A percentile compares a stretch with the other conserved stretches of the same genome.
Conservation (phyloP, 257 asterid genomes). For the Henckelia pumila region DNA sequence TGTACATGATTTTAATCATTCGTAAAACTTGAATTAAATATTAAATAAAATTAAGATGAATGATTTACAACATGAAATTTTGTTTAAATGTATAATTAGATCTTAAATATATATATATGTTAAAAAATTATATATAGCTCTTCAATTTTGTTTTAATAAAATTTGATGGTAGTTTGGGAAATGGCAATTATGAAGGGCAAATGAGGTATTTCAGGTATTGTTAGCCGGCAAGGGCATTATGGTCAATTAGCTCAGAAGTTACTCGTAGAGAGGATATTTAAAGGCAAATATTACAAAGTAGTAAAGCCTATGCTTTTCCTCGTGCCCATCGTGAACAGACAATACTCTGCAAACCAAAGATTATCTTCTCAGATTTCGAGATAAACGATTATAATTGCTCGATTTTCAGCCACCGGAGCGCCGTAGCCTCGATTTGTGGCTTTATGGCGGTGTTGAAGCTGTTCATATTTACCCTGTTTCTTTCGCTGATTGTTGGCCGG, state of each 20-base stretch:
- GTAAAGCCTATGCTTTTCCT: neutral
- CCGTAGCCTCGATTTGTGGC: neutral
- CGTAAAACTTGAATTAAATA: too few relatives aligned
- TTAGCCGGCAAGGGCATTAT: neutral
- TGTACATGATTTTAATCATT: too few relatives aligned
- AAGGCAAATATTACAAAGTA: too few relatives aligned
- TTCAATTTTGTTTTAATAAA: too few relatives aligned
- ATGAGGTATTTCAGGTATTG: neutral
- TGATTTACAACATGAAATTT: too few relatives aligned
- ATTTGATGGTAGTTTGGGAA: too few relatives aligned
- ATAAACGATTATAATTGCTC: neutral
- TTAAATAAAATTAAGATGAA: too few relatives aligned
- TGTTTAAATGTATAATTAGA: too few relatives aligned
- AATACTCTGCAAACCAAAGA: neutral
- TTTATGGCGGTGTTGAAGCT: constrained; percentile 25
- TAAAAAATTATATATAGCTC: too few relatives aligned
- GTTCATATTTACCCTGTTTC: constrained; percentile 25
- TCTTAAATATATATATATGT: too few relatives aligned
- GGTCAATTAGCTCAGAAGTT: neutral
- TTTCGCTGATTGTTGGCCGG: constrained; percentile 33
- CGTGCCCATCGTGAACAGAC: neutral
- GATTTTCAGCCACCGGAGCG: neutral
- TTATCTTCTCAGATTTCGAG: neutral
- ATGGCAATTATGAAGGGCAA: neutral
- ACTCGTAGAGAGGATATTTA: too few relatives aligned